Evolutionary conservation across 2,329 filamentous ascomycete genomes (phyloP).

Genomic region (Drechslerella stenobrocha): DNA sequence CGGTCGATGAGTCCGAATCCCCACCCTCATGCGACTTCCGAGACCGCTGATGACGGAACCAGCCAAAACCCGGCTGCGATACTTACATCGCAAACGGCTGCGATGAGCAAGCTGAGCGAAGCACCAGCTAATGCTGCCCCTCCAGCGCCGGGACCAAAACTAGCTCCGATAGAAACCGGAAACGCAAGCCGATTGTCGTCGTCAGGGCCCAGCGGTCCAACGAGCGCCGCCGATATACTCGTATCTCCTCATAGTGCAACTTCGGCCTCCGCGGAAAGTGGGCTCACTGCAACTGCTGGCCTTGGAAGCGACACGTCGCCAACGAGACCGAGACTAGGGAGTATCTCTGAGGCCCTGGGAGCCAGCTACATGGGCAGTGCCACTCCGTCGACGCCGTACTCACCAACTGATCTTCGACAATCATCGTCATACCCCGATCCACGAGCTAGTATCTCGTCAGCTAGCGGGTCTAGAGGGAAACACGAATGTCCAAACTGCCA

Average conservation of each 20-base stretch:
- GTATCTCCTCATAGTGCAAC: conserved; percentile 40
- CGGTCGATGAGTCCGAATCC: conserved; percentile 37
- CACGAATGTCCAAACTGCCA: conserved; percentile 97
- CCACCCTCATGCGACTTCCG: conserved; percentile 15
- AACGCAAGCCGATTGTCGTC: conserved; percentile 26
- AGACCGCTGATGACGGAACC: conserved; percentile 29
- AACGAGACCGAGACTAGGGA: conserved; percentile 41
- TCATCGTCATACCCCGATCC: conserved; percentile 41
- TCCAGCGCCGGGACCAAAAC: conserved; percentile 40
- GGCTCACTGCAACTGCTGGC: conserved; percentile 40
- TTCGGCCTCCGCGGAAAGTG: conserved; percentile 42
- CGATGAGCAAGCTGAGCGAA: conserved; percentile 31
- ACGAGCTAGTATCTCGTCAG: conserved; percentile 41
- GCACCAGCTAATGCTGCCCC: conserved; percentile 26
- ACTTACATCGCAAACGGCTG: conserved; percentile 28
- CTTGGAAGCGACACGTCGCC: conserved; percentile 46
- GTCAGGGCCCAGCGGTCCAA: conserved; percentile 27
- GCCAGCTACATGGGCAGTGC: conserved; percentile 28
- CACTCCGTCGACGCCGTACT: conserved; percentile 41
- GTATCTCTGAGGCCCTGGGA: conserved; percentile 38
- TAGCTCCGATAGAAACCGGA: conserved; percentile 41
- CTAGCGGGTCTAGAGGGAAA: conserved; percentile 59
- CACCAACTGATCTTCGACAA: conserved; percentile 34
- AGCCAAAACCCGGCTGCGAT: conserved; percentile 45
- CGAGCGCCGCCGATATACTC: conserved; percentile 33